A percentile compares a stretch with the other conserved stretches of the same genome.
These are phyloP conservation scores for Phytophthora aleatoria DNA, from an alignment of 352 stramenopile species.

Conservation along the genomic window DNA sequence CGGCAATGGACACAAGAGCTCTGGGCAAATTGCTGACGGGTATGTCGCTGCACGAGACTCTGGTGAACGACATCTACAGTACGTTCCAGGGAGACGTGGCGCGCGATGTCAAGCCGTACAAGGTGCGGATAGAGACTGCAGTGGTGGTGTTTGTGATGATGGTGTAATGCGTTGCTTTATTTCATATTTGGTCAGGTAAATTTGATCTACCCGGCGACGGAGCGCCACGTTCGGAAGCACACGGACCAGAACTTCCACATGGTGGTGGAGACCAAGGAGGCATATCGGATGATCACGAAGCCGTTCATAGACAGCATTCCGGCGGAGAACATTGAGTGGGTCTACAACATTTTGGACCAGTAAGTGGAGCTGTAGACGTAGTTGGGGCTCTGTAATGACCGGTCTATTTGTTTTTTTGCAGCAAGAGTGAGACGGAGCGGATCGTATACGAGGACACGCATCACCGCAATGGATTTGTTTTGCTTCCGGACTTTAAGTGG, in stretches of 20 bases:
- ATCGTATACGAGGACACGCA: slow-evolving; percentile 83
- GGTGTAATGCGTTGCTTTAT: background rate
- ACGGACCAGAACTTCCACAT: slow-evolving; percentile 86
- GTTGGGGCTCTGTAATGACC: slow-evolving; percentile 7
- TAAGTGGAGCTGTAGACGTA: slow-evolving; percentile 40
- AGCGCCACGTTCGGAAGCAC: slow-evolving; percentile 83
- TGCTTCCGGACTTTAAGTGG: slow-evolving; percentile 89
- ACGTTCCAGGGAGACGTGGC: slow-evolving; percentile 73
- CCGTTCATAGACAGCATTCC: slow-evolving; percentile 83
- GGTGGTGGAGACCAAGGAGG: slow-evolving; percentile 75
- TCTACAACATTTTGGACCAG: slow-evolving; percentile 90
- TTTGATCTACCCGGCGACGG: slow-evolving; percentile 82
- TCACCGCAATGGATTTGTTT: slow-evolving; percentile 67
- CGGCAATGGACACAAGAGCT: slow-evolving; percentile 55
- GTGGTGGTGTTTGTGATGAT: background rate
- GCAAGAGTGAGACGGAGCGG: slow-evolving; percentile 80
- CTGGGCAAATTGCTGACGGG: slow-evolving; percentile 46
- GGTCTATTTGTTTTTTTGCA: slow-evolving; percentile 18
- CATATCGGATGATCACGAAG: slow-evolving; percentile 79
- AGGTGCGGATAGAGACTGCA: slow-evolving; percentile 37
- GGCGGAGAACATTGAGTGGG: slow-evolving; percentile 80
- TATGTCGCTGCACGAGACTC: slow-evolving; percentile 72
- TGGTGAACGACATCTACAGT: slow-evolving; percentile 87
- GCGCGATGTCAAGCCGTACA: slow-evolving; percentile 73
- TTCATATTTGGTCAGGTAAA: slow-evolving; percentile 50